Conservation (phyloP, 495 filamentous ascomycete species). For the Podospora appendiculata region DNA sequence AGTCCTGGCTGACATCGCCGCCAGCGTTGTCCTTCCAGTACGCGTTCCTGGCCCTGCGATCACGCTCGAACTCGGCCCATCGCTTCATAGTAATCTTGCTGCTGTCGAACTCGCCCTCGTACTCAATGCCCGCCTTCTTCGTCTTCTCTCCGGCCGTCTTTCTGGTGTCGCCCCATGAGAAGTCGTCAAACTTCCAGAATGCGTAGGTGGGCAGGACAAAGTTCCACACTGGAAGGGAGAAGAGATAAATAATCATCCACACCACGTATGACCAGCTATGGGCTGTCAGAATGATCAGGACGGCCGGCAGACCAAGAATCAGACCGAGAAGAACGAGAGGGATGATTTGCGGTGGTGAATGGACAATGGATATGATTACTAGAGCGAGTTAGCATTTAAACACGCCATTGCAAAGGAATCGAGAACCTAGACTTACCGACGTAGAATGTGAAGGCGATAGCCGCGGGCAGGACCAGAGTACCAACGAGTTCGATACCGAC, state of each 20-base stretch:
- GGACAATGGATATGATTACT: conserved; percentile 83
- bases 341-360: conserved; percentile 79
- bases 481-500: conserved; percentile 94
- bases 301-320: conserved; percentile 87
- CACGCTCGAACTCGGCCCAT: conserved; percentile 90
- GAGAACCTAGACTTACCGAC: conserved; percentile 54
- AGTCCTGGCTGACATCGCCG: conserved; percentile 22
- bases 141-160: conserved; percentile 89
- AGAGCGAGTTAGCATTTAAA: conserved; percentile 10
- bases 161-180: conserved; percentile 97
- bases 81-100: conserved; percentile 98
- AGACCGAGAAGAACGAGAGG: conserved; percentile 84
- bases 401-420: no score
- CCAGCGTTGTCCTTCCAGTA: conserved; percentile 44
- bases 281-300: conserved; percentile 93
- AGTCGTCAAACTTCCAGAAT: conserved; percentile 99
- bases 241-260: conserved; percentile 95
- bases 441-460: conserved; percentile 95
- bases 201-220: conserved; percentile 90
- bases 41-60: conserved; percentile 30
- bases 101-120: conserved; percentile 94
- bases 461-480: conserved; percentile 88
- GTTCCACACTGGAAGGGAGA: conserved; percentile 96
- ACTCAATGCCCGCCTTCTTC: conserved; percentile 68
- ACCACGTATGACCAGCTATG: conserved; percentile 86